Conservation (phyloP, 345 rosid species). For the Mangifera indica region DNA sequence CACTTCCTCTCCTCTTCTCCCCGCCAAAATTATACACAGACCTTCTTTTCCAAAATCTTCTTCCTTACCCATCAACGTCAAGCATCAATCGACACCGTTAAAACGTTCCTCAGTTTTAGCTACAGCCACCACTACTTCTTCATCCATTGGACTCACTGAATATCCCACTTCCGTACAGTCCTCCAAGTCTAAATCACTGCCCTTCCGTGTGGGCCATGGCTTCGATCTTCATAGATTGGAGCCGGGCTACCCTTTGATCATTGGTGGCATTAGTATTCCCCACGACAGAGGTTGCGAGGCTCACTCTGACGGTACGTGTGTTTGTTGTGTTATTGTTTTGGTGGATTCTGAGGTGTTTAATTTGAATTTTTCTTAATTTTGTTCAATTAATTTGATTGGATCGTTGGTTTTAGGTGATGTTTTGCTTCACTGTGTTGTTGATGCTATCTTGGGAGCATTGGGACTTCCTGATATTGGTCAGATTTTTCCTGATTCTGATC, state of each 20-base stretch:
- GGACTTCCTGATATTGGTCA: constrained; percentile 99
- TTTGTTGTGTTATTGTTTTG: constrained; percentile 41
- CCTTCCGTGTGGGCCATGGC: constrained; percentile 92
- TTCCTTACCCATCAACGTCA: constrained; percentile 13
- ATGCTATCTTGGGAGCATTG: constrained; percentile 92
- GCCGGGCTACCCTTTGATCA: constrained; percentile 92
- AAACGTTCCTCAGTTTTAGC: constrained; percentile 22
- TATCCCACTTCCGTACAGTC: constrained; percentile 39
- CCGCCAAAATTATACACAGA: constrained; percentile 19
- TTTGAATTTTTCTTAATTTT: neutral
- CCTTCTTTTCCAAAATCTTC: constrained; percentile 18
- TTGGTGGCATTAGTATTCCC: constrained; percentile 90
- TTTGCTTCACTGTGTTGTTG: constrained; percentile 94
- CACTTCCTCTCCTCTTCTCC: constrained; percentile 21
- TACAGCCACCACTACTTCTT: constrained; percentile 39
- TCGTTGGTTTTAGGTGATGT: constrained; percentile 72
- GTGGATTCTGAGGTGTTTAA: neutral
- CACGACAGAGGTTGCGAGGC: constrained; percentile 98
- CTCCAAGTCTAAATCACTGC: constrained; percentile 55
- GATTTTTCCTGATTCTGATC: constrained; percentile 91
- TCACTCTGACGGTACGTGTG: constrained; percentile 78
- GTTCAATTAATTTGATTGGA: neutral
- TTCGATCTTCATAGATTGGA: constrained; percentile 92
- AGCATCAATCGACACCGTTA: neutral
- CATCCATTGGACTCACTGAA: constrained; percentile 42